Base-by-base conservation (phyloP, 768 basidiomycete species). In the Mycena epipterygia region DNA sequence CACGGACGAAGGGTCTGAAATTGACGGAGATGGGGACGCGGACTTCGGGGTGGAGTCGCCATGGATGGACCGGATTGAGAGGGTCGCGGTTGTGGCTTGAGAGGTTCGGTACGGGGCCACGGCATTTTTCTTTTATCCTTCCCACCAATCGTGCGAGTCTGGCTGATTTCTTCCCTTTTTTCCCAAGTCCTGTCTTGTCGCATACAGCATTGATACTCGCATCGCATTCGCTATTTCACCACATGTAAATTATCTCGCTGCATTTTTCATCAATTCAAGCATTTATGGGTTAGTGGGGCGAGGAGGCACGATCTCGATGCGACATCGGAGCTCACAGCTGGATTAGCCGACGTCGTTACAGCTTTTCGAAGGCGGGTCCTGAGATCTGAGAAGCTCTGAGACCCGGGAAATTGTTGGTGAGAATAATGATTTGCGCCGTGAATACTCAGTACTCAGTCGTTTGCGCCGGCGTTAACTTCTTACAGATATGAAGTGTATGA, bases 1-100 rank as follows among this genome's bases (percentile, higher is more conserved):
- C 62, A 73, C 71, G n/a, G 73, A 73, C 56, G 73, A 72, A 9
- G 73, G 67, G 55, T 72, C 71, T 37, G 68, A 70, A 33, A 30
- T 53, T n/a, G 57, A 19, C 27, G 64, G 52, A 53, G 70, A 70
- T 30, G 62, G 2, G 41, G 65, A 62, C 41, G 59, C 35, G 13
- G 61, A 52, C 30, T 23, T 25, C 5, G 70, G 37, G 59, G 11
- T 58, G 59, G 42, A 61, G 7, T 61, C 58, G 27, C 67, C 67
- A n/a, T 68, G 59, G 67, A 5, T 42, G 21, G 60, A 68, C n/a
- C 60, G 46, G 25, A 32, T 35, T 13, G 57, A 64, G 62, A 55
- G 27, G 32, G 62, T 59, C 27, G 62, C 62, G 12, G 68, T 59
- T 55, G 62, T 23, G 11, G 56, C 57, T 3, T 64, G 49, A 64